Base-by-base conservation (phyloP, 176 grass and related monocot species). In the Carex parvula region DNA sequence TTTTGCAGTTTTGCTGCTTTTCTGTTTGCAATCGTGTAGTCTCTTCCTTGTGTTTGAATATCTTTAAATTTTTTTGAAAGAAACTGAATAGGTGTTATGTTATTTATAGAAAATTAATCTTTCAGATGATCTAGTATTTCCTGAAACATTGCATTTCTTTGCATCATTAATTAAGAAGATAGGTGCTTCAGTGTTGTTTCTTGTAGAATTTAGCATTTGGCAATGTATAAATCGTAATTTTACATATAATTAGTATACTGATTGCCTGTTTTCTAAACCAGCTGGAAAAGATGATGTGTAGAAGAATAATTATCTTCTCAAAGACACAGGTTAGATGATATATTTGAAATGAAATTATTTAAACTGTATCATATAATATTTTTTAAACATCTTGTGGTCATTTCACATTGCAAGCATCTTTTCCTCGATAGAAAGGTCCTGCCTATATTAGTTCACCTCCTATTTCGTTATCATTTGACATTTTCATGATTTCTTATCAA, bases 241-340 rank as follows among this genome's bases (percentile, higher is more conserved):
- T 16, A 78, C 52, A 57, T 78, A 65, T 79, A 52, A 75, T 54
- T n/a, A 84, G 67, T 60, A 81, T 74, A 94, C 90, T 97, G 88
- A 97, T 92, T 85, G 3, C 85, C 85, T 86, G 91, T 53, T 85
- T 84, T 94, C 88, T 64, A 87, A 88, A 81, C 84, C 90, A 97
- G 92, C 90, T 92, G 88, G 82, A 75, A 91, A 91, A 92, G 90
- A 92, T 97, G 90, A 91, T 81, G 88, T 94, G 87, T 97, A 92
- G 87, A 84, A 89, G 84, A 90, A 87, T 86, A 88, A 91, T 82
- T 79, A 11, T 85, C 92, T 88, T 81, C 80, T 81, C 90, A 90
- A 79, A 91, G 84, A 77, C 86, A 74, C 88, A 94, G 90, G 91
- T 90, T 81, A 85, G 90, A 41, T 86, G 60, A 72, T n/a, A 83